Conservation (phyloP, 129 eudicot species). For the Tanacetum coccineum region DNA sequence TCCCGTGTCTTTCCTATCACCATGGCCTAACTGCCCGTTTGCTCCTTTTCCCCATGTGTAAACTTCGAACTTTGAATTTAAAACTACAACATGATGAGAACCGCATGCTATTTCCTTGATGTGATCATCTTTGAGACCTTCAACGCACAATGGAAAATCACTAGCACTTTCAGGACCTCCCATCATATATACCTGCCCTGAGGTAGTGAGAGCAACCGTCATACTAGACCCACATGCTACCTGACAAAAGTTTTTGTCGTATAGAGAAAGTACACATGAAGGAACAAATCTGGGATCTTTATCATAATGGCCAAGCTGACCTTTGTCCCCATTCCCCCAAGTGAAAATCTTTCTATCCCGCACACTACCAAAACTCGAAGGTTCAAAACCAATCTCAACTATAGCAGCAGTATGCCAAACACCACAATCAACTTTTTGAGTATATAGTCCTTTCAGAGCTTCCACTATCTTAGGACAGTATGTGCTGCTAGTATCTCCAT, state of each 20-base stretch:
- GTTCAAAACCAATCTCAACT: constrained; percentile 35
- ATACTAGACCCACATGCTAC: constrained; percentile 70
- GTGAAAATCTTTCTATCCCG: constrained; percentile 45
- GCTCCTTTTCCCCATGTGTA: constrained; percentile 82
- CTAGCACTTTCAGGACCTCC: constrained; percentile 48
- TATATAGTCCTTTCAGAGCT: constrained; percentile 43
- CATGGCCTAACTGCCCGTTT: constrained; percentile 77
- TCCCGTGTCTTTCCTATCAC: constrained; percentile 45
- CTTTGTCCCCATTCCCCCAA: constrained; percentile 73
- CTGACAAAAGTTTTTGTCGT: constrained; percentile 43
- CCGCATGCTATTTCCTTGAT: constrained; percentile 74
- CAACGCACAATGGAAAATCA: constrained; percentile 36
- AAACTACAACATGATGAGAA: constrained; percentile 58
- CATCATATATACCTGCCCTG: constrained; percentile 66
- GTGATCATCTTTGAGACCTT: constrained; percentile 42
- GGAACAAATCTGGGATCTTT: constrained; percentile 47
- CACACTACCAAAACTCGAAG: background rate
- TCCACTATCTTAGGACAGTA: constrained; percentile 50
- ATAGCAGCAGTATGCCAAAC: constrained; percentile 85
- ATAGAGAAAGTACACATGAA: constrained; percentile 28
- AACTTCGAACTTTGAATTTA: constrained; percentile 54
- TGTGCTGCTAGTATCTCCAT: constrained; percentile 47
- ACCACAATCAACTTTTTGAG: constrained; percentile 55
- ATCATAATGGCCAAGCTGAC: constrained; percentile 78
- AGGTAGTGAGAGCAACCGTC: constrained; percentile 58